A percentile compares a stretch with the other conserved stretches of the same genome.
Conservation (phyloP, 257 asterid genomes). For the Scutellaria minor region DNA sequence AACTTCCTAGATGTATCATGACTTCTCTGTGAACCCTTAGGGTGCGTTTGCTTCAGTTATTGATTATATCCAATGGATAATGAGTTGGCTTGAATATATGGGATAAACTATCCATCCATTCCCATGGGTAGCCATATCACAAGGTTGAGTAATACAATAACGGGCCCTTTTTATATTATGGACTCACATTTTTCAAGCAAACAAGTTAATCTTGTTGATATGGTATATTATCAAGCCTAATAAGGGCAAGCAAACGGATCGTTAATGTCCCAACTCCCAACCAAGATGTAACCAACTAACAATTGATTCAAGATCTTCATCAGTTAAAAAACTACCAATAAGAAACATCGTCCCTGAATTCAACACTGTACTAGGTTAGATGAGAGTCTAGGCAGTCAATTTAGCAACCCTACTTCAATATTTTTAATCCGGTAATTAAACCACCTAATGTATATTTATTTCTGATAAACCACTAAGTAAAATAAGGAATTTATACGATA, state of each 20-base stretch:
- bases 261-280: constrained; percentile 22
- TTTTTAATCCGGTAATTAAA: constrained; percentile 29
- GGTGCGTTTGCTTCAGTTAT: no score
- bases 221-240: no score
- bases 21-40: constrained; percentile 1
- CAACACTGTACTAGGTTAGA: background rate
- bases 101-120: no score
- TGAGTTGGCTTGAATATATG: no score
- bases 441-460: constrained; percentile 29
- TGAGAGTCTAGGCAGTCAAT: constrained; percentile 26
- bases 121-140: no score
- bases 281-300: constrained; percentile 15
- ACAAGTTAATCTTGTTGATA: no score
- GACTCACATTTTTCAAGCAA: no score
- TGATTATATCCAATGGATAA: no score
- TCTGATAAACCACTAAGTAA: constrained; percentile 26
- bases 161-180: no score
- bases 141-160: no score
- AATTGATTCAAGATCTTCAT: constrained; percentile 29
- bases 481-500: constrained; percentile 24
- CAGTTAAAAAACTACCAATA: constrained; percentile 26
- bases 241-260: no score
- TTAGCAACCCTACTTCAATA: constrained; percentile 13
- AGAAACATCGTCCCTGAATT: constrained; percentile 18
- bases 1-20: constrained; percentile 15